These are phyloP conservation scores for Globisporangium sylvaticum DNA, from an alignment of 352 stramenopile genomes.

Conservation along the genomic window DNA sequence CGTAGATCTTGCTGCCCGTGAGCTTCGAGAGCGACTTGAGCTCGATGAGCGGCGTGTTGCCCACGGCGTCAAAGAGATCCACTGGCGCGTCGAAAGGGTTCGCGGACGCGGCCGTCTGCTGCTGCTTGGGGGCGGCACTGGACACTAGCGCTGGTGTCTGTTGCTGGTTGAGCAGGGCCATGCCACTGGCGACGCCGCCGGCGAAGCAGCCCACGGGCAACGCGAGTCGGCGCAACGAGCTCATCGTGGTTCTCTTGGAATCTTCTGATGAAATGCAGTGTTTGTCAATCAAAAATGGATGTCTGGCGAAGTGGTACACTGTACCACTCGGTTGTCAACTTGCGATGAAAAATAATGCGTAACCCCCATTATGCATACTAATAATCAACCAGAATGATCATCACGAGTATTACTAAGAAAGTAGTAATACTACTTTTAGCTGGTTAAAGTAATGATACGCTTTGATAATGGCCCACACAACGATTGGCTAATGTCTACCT, in stretches of 20 bases:
- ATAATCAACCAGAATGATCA: too few species aligned
- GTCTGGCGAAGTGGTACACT: background rate
- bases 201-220: constrained; percentile 18
- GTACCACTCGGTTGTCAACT: background rate
- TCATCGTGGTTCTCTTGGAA: background rate
- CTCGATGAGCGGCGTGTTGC: constrained; percentile 74
- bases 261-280: too few species aligned
- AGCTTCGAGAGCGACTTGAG: constrained; percentile 61
- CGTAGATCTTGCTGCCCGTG: constrained; percentile 73
- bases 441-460: too few species aligned
- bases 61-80: constrained; percentile 60
- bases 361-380: too few species aligned
- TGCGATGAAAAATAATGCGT: too few species aligned
- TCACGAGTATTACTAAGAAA: too few species aligned
- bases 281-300: background rate
- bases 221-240: constrained; percentile 13
- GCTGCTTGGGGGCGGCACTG: background rate
- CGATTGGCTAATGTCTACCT: too few species aligned
- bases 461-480: too few species aligned
- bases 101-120: background rate
- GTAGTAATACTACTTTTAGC: too few species aligned
- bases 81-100: constrained; percentile 36
- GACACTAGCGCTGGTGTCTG: background rate
- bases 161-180: constrained; percentile 1
- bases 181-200: constrained; percentile 14